Evolutionary conservation across 352 stramenopile species (phyloP), one percentile per base, ranked within the genome.

Genomic region (Globisporangium abappressorium): DNA sequence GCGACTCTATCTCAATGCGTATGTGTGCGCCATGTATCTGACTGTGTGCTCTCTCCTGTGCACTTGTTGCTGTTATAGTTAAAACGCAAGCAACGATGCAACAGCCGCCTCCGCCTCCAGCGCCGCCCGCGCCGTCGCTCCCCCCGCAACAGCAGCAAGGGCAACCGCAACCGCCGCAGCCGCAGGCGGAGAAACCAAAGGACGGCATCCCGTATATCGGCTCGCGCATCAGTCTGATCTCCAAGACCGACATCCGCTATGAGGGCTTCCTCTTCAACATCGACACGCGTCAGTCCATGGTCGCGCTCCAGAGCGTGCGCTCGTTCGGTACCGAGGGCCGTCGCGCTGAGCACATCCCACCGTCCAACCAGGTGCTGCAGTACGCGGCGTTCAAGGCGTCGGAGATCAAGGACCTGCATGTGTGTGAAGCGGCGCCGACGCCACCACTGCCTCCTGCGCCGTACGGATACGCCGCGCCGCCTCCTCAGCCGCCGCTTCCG

Each of bases 181-280:
- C 59, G 9, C 62, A 53, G 33, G 46, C 41, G 8, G 58, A 69
- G 12, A 69, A 80, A 33, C 77, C 73, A 2, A 72, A 72, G 36
- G 82, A 80, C 60, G 79, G 83, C 54, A 92, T 94, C 69, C 87
- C 87, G 64, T 94, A 94, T 77, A 81, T 93, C 30, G 87, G 87
- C 38, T 93, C 84, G 33, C 84, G 83, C 70, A 94, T 94, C 69
- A 89, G 77, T 43, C 73, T 94, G 54, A 90, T 94, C 58, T 93
- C 87, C 65, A 94, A 94, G 80, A 94, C 85, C n/a, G 87, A 94
- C 64, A 91, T 94, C 65, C 87, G 87, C 49, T 94, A 94, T 69
- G 87, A 94, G 74, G 85, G 87, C 11, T 90, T 92, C 49, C 71
- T 94, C 24, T 94, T 93, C 71, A 94, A 93, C 76, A 94, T 94